A percentile compares a stretch with the other conserved stretches of the same genome.
phyloP scores from a whole-genome alignment of 2,329 filamentous ascomycete species.

The Claviceps maximensis region DNA sequence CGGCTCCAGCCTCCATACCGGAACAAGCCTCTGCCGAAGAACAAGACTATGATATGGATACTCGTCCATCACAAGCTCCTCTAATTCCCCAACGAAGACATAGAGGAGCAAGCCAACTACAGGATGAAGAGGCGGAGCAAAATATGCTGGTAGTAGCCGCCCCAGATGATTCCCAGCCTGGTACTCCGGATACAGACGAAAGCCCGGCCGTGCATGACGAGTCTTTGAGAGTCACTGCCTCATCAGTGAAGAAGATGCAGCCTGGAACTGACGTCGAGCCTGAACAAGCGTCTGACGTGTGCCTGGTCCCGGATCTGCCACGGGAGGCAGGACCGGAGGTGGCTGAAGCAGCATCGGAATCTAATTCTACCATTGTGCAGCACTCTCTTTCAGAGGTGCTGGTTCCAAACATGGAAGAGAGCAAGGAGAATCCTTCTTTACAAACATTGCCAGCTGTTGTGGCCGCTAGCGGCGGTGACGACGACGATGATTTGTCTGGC shows the following conservation, averaged over 20 bases:
- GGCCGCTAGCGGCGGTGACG: slow-evolving; percentile 5
- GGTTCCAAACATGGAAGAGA: background rate
- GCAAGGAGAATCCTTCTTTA: slow-evolving; percentile 4
- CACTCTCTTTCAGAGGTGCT: background rate
- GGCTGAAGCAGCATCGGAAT: background rate
- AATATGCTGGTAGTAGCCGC: slow-evolving; percentile 51
- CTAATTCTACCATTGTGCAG: background rate
- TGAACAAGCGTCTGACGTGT: background rate
- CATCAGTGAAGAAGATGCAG: background rate
- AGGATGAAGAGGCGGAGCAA: slow-evolving; percentile 29
- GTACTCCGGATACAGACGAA: slow-evolving; percentile 32
- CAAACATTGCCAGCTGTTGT: slow-evolving; percentile 8
- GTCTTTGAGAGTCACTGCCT: slow-evolving; percentile 7
- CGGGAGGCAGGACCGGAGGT: background rate
- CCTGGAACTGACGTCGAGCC: slow-evolving; percentile 6
- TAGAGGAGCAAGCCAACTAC: slow-evolving; percentile 21
- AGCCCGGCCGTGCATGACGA: slow-evolving; percentile 12
- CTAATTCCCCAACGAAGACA: slow-evolving; percentile 35
- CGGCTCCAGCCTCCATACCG: slow-evolving; percentile 31
- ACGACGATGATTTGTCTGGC: slow-evolving; percentile 13
- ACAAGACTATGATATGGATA: slow-evolving; percentile 17
- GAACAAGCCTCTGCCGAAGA: slow-evolving; percentile 10
- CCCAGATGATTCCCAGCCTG: slow-evolving; percentile 47
- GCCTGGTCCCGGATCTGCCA: background rate
- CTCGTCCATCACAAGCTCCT: slow-evolving; percentile 19